Evolutionary conservation across 306 rosid genomes (phyloP).

Genomic region (Albizia julibrissin): DNA sequence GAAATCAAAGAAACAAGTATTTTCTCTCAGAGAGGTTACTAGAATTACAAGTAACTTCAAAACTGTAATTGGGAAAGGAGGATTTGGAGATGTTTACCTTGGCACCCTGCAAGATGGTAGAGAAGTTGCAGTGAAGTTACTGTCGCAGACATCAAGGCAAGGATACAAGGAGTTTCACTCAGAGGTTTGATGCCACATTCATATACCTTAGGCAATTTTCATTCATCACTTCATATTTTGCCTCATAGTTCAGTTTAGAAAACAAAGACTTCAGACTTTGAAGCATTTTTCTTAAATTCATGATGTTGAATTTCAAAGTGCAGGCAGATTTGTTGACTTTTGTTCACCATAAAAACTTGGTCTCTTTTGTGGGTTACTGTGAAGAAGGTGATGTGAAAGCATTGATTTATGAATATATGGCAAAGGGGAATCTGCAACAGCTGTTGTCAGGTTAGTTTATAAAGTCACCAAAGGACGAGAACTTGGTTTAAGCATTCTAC

Average conservation of each 20-base stretch:
- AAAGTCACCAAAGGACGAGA: not conserved
- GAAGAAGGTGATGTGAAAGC: slow-evolving; percentile 40
- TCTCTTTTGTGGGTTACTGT: slow-evolving; percentile 44
- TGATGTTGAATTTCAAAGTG: not conserved
- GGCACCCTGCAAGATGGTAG: slow-evolving; percentile 29
- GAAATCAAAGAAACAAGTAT: not conserved
- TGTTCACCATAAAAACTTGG: slow-evolving; percentile 58
- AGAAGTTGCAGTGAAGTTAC: slow-evolving; percentile 41
- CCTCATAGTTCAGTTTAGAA: not conserved
- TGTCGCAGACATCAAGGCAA: slow-evolving; percentile 35
- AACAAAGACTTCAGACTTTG: not conserved
- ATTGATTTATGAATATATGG: slow-evolving; percentile 43
- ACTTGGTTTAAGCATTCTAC: not conserved
- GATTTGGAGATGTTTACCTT: slow-evolving; percentile 51
- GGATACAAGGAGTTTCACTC: slow-evolving; percentile 40
- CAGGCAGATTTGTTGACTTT: slow-evolving; percentile 49
- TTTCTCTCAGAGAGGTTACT: not conserved
- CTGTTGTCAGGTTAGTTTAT: slow-evolving; percentile 38
- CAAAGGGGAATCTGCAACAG: slow-evolving; percentile 37
- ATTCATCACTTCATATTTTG: not conserved
- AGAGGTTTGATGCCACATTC: slow-evolving; percentile 18
- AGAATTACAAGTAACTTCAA: slow-evolving; percentile 31
- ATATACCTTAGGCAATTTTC: not conserved
- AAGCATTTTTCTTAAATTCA: not conserved
- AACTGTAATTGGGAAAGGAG: slow-evolving; percentile 43